phyloP scores from a whole-genome alignment of 768 basidiomycete species.

The Cantharellus anzutake region DNA sequence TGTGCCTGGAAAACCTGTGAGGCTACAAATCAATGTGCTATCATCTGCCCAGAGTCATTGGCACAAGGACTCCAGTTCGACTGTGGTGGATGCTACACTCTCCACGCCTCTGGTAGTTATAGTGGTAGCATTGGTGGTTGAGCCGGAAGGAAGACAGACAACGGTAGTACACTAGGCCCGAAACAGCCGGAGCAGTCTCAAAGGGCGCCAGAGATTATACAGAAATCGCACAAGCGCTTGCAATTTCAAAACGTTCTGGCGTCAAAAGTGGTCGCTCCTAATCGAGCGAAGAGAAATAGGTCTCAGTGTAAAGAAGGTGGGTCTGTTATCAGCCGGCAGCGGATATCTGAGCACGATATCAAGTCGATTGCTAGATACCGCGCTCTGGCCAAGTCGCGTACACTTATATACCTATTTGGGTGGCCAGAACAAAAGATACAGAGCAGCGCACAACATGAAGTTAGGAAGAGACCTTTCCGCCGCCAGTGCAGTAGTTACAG shows the following conservation, averaged over 20 bases:
- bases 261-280: conserved; percentile 4
- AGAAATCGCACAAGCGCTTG: background rate
- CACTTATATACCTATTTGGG: no score
- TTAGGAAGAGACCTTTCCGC: no score
- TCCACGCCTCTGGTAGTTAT: conserved; percentile 9
- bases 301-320: background rate
- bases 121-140: conserved; percentile 7
- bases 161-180: conserved; percentile 6
- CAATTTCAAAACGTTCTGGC: conserved; percentile 9
- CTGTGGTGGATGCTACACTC: conserved; percentile 8
- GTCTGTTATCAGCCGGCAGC: background rate
- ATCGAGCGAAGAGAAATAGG: background rate
- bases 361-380: no score
- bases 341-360: no score
- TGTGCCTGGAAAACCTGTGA: conserved; percentile 33
- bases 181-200: background rate
- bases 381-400: no score
- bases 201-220: background rate
- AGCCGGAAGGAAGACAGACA: conserved; percentile 5
- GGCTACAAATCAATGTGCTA: conserved; percentile 17
- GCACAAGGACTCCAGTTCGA: conserved; percentile 1
- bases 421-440: no score
- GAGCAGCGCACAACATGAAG: no score
- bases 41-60: conserved; percentile 1
- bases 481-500: no score